Conservation (phyloP, 2,329 filamentous ascomycete genomes). For the Delphinella strobiligena region DNA sequence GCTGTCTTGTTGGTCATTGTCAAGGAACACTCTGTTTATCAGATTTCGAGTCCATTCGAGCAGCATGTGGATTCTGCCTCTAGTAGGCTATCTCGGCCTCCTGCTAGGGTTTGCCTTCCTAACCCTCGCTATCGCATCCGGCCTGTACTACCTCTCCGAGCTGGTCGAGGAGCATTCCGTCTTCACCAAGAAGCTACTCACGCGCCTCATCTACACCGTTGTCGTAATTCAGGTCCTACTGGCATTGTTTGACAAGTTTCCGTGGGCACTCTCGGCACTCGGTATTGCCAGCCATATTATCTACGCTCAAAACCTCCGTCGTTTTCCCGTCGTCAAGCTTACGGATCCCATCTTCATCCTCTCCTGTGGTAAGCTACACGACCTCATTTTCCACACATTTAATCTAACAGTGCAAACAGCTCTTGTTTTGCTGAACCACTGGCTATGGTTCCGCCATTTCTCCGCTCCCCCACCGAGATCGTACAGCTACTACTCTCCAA, state of each 20-base stretch:
- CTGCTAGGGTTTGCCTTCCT: slow-evolving; percentile 85
- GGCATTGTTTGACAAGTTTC: slow-evolving; percentile 74
- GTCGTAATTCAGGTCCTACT: slow-evolving; percentile 64
- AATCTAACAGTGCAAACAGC: slow-evolving; percentile 30
- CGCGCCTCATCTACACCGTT: slow-evolving; percentile 71
- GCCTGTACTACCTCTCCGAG: slow-evolving; percentile 95
- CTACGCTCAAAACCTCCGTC: slow-evolving; percentile 69
- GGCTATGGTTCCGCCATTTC: slow-evolving; percentile 92
- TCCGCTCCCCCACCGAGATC: slow-evolving; percentile 55
- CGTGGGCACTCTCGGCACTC: slow-evolving; percentile 43
- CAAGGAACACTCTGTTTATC: no score
- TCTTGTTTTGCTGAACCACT: slow-evolving; percentile 82
- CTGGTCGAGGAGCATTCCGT: slow-evolving; percentile 97
- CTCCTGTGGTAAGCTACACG: slow-evolving; percentile 58
- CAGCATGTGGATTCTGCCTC: slow-evolving; percentile 87
- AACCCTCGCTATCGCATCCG: slow-evolving; percentile 92
- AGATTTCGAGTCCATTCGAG: no score
- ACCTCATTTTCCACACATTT: background rate
- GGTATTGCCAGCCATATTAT: slow-evolving; percentile 11
- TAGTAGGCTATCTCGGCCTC: slow-evolving; percentile 81
- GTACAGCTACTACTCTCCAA: slow-evolving; percentile 20
- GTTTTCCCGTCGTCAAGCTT: slow-evolving; percentile 68
- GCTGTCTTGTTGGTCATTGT: no score
- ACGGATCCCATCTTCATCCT: slow-evolving; percentile 75
- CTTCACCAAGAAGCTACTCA: slow-evolving; percentile 75